Base-by-base conservation (phyloP, 805 yeast genomes). In the Candida cerambycidarum region DNA sequence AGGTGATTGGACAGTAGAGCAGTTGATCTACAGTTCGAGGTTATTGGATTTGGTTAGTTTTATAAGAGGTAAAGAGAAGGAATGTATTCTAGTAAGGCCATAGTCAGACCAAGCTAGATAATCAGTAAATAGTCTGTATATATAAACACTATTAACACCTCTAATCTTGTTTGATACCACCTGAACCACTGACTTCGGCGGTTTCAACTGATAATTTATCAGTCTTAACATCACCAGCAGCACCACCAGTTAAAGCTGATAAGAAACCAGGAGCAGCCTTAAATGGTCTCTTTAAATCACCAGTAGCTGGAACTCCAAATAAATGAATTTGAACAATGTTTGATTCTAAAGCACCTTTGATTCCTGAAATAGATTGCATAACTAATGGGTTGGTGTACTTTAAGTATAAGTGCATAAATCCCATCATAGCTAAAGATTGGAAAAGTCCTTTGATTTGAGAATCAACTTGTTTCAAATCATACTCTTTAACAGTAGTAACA, bases 281-380 rank as follows among this genome's bases (percentile, higher is more conserved):
- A 83, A 93, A 93, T 36, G 99, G 99, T 76, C 99, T 87, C 80
- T 89, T 88, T 69, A 89, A 80, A 57, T 86, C 96, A 54, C 97
- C 97, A 38, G 78, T 56, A 18, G 97, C 93, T 30, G 90, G 78
- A 58, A 78, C 72, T 54, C 89, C 89, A 57, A 86, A 86, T 45
- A 93, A 59, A 66, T 93, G 96, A 66, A 93, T 88, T 75, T 88
- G 82, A 56, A 92, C 96, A 54, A 89, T 80, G 71, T 89, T 89
- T 59, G 87, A 72, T 73, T 93, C 98, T 43, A 89, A 69, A 36
- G 95, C 96, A 55, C 86, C 73, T 79, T 93, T 93, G 57, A 93
- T 72, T 40, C 97, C 92, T 41, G 95, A 79, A 55, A 93, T 79
- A 51, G 90, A 82, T 75, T 93, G 98, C 89, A 92, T 85, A 54